Evolutionary conservation across 2,329 filamentous ascomycete genomes (phyloP).

Genomic region (Colletotrichum sp.): DNA sequence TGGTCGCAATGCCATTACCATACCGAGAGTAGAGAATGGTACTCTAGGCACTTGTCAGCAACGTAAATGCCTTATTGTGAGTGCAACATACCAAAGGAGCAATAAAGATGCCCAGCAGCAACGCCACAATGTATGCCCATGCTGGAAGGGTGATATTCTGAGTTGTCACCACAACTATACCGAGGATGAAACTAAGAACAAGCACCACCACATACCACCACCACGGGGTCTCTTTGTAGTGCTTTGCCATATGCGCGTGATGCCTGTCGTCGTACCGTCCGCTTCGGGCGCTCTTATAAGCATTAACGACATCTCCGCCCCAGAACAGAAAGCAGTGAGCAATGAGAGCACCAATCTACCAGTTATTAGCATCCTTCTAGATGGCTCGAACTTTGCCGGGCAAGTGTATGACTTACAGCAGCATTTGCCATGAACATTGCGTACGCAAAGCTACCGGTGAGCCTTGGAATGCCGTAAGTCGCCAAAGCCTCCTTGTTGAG

Average conservation of each 20-base stretch:
- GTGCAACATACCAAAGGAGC: slow-evolving; percentile 49
- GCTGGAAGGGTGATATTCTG: slow-evolving; percentile 50
- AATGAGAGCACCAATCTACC: slow-evolving; percentile 60
- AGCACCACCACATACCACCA: slow-evolving; percentile 53
- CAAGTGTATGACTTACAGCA: slow-evolving; percentile 44
- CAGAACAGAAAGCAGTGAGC: slow-evolving; percentile 59
- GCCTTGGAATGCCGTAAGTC: slow-evolving; percentile 48
- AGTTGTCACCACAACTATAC: slow-evolving; percentile 49
- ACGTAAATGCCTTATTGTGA: background rate
- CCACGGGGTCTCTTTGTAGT: slow-evolving; percentile 56
- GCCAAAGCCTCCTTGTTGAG: slow-evolving; percentile 46
- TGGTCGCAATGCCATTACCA: slow-evolving; percentile 63
- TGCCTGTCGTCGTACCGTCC: slow-evolving; percentile 55
- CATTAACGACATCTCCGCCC: slow-evolving; percentile 53
- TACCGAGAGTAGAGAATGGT: slow-evolving; percentile 56
- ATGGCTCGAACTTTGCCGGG: background rate
- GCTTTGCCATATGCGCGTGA: slow-evolving; percentile 54
- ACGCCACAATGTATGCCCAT: slow-evolving; percentile 53
- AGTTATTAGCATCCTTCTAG: background rate
- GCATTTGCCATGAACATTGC: slow-evolving; percentile 62
- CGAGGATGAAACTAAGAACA: slow-evolving; percentile 48
- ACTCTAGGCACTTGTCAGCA: slow-evolving; percentile 39
- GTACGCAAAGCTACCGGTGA: slow-evolving; percentile 57
- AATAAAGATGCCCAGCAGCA: slow-evolving; percentile 50
- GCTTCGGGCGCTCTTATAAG: slow-evolving; percentile 50